Evolutionary conservation across 192 early-diverging fungal species (phyloP).

Genomic region (Allomyces javanicus): DNA sequence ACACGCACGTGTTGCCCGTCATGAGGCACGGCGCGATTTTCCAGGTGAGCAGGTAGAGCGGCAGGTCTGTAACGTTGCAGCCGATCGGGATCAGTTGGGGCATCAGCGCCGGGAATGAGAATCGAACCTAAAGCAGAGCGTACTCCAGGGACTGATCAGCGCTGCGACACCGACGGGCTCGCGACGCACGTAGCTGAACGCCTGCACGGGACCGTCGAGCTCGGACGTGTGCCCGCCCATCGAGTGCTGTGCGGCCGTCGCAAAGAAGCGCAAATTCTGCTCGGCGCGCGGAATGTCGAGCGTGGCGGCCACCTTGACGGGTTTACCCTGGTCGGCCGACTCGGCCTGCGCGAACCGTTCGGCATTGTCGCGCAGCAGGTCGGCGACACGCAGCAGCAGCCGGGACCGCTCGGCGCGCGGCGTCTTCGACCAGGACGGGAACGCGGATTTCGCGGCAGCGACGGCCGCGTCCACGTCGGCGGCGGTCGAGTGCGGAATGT

Average conservation of each 20-base stretch:
- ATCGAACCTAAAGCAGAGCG: constrained; percentile 3
- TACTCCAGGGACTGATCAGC: constrained; percentile 62
- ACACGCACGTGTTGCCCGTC: constrained; percentile 48
- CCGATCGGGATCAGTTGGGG: neutral
- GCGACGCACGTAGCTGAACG: constrained; percentile 29
- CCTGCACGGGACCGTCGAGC: constrained; percentile 21
- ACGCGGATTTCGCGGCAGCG: constrained; percentile 39
- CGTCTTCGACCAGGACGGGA: constrained; percentile 37
- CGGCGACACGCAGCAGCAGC: constrained; percentile 40
- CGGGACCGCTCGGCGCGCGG: constrained; percentile 17
- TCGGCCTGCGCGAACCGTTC: constrained; percentile 47
- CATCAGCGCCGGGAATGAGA: too few relatives aligned
- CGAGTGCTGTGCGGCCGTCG: constrained; percentile 38
- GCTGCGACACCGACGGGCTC: constrained; percentile 53
- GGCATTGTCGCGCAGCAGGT: constrained; percentile 24
- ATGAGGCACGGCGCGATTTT: constrained; percentile 67
- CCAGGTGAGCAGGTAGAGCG: constrained; percentile 49
- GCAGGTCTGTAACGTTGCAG: constrained; percentile 8
- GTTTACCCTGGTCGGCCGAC: constrained; percentile 59
- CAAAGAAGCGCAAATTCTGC: constrained; percentile 55
- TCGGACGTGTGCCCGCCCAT: neutral
- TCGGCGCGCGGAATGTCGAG: constrained; percentile 42
- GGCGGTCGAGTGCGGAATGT: constrained; percentile 34
- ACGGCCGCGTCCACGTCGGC: constrained; percentile 50
- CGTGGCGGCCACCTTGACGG: constrained; percentile 28